These are phyloP conservation scores for Avena sativa DNA, from an alignment of 176 grass and related monocot species.

Conservation along the genomic window DNA sequence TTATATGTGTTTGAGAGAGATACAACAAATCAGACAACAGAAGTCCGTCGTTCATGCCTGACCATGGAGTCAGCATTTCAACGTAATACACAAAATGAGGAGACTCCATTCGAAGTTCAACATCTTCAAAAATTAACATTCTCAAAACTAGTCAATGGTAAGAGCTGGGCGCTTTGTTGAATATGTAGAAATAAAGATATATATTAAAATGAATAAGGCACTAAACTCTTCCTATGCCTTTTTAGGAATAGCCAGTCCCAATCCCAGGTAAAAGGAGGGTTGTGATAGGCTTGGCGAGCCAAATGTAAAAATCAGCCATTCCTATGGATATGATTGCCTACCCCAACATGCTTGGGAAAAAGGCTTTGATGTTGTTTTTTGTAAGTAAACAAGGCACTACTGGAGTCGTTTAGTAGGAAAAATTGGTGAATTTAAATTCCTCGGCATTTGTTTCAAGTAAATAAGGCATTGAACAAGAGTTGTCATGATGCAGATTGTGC, in stretches of 20 bases:
- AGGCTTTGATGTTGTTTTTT: background rate
- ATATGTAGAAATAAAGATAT: background rate
- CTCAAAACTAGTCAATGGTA: background rate
- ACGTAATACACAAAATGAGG: background rate
- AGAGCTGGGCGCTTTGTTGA: background rate
- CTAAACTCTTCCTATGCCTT: background rate
- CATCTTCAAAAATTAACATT: background rate
- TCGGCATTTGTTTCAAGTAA: background rate
- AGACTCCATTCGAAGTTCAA: background rate
- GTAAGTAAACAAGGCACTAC: background rate
- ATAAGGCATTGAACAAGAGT: background rate
- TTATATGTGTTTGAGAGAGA: background rate
- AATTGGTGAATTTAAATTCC: background rate
- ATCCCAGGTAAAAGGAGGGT: too few species aligned
- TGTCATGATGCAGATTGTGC: background rate
- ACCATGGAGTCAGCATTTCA: conserved; percentile 4
- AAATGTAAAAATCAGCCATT: too few species aligned
- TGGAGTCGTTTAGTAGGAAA: background rate
- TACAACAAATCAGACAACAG: background rate
- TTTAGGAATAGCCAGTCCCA: too few species aligned
- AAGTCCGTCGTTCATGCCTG: background rate
- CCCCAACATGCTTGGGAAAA: too few species aligned
- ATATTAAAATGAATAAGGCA: background rate
- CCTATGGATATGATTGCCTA: too few species aligned
- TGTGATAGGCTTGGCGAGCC: too few species aligned